A percentile compares a stretch with the other conserved stretches of the same genome.
phyloP scores from a whole-genome alignment of 805 yeast species.

The Candida bentonensis region DNA sequence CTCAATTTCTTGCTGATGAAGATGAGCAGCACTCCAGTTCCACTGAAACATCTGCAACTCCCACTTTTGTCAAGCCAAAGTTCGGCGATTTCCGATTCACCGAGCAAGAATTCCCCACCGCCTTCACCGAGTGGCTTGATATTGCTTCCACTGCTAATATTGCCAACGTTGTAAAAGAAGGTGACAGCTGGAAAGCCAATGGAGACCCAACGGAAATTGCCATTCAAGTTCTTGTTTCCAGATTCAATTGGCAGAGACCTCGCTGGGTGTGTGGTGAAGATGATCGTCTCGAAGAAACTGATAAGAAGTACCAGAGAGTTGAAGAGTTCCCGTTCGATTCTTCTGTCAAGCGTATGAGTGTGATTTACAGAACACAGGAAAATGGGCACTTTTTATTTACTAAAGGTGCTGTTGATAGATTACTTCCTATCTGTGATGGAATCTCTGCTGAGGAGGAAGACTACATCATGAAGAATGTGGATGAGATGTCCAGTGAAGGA shows the following conservation, averaged over 20 bases:
- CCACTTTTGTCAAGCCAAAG: neutral
- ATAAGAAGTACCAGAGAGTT: constrained; percentile 22
- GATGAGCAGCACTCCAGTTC: constrained; percentile 9
- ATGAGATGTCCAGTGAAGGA: constrained; percentile 47
- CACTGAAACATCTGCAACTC: neutral
- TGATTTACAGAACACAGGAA: constrained; percentile 31
- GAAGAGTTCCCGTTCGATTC: constrained; percentile 68
- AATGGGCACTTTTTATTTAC: constrained; percentile 30
- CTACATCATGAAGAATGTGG: constrained; percentile 40
- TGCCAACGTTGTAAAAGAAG: constrained; percentile 44
- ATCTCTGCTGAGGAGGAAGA: constrained; percentile 29
- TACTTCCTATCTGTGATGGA: constrained; percentile 36
- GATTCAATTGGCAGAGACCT: constrained; percentile 29
- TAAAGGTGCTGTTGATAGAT: constrained; percentile 69
- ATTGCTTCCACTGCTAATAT: constrained; percentile 71
- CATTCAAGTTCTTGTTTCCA: constrained; percentile 59
- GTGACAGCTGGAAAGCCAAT: constrained; percentile 56
- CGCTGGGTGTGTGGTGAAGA: constrained; percentile 4
- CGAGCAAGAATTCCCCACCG: neutral
- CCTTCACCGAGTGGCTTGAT: constrained; percentile 38
- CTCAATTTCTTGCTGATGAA: constrained; percentile 3
- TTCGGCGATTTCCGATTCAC: neutral
- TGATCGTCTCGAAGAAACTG: neutral
- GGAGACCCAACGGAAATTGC: constrained; percentile 91
- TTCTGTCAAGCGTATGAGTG: constrained; percentile 57